Base-by-base conservation (phyloP, 495 filamentous ascomycete genomes). In the Thermochaetoides thermophila region DNA sequence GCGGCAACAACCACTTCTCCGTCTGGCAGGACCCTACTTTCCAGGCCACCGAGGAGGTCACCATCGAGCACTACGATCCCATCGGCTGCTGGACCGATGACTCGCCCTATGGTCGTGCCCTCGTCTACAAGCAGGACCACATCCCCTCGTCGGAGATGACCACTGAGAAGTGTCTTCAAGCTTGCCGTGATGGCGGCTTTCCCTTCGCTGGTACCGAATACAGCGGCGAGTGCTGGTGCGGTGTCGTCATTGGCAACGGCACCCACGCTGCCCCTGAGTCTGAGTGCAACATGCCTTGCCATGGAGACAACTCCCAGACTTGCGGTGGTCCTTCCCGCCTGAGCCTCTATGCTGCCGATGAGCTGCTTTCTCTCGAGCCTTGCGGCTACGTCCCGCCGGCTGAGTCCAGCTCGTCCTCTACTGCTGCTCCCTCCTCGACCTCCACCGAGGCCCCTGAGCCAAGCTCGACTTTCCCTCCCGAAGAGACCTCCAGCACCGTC, bases 11-110 rank as follows among this genome's bases (percentile, higher is more conserved):
- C 25, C 35, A 48, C 20, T 45, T 69, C 31, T 69, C 61, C 14
- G 40, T 71, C 35, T 72, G 61, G 35, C 55, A 63, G 42, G 68
- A 72, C 27, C 57, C 66, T 1, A 72, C 66, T 15, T 72, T 66
- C 43, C 48, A 50, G n/a, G 44, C 58, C 21, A 39, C 54, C 20
- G 48, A 59, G 16, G 42, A 51, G 17, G 54, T 50, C 31, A 52
- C 42, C 7, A 45, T 65, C 12, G 47, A 44, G 17, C 63, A 69
- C 43, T 72, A 69, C 42, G 37, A 42, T 19, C 42, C 54, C 21
- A 42, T 72, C n/a, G 71, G 71, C 31, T 76, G 71, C 44, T 73
- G 63, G 43, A 67, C 64, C 17, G 71, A 74, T 32, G 60, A 68
- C 34, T 52, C 59, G 0, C 39, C 27, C 21, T 9, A 42, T 16